Base-by-base conservation (phyloP, 495 filamentous ascomycete species). In the Neurospora tetraspora region DNA sequence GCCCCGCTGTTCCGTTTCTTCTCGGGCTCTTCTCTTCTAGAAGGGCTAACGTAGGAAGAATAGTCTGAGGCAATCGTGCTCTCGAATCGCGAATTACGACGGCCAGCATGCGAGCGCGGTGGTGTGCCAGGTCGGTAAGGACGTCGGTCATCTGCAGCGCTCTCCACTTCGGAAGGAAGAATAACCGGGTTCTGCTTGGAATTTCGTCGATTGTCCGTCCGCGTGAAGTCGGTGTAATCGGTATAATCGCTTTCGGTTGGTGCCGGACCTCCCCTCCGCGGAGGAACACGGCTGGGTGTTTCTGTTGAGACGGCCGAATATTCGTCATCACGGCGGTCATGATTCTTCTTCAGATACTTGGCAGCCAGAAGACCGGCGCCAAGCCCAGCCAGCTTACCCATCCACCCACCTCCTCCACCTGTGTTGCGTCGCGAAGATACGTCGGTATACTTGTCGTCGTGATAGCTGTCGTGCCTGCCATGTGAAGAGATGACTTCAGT, bases 331-430 rank as follows among this genome's bases (percentile, higher is more conserved):
- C 87, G 83, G 73, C 89, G 86, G 70, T 84, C 83, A 37, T 85
- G 81, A 69, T 88, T 85, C 70, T 89, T 85, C 74, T 89, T 89
- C 75, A 90, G 87, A 72, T 90, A 85, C 45, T 83, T 90, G 76
- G 89, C 91, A 12, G 89, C 87, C 23, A 94, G 80, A 20, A 88
- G 86, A 23, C 87, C 88, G 45, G 86, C 91, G 34, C 91, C 94
- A 12, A 90, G 80, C 16, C 90, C 89, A 10, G 94, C 76, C 0
- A 96, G 70, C 71, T 87, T 89, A 77, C 91, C 88, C 75, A 89
- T 87, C 81, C 90, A 87, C 14, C 89, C 88, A 12, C 88, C 86
- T 76, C 70, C 83, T 78, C 65, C 70, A 12, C 69, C 74, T 37
- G 61, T 84, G 40, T 68, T 75, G 31, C 78, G 74, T 27, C 74